These are phyloP conservation scores for Penicillium sp. DNA, from an alignment of 2,329 filamentous ascomycete species.

Conservation along the genomic window DNA sequence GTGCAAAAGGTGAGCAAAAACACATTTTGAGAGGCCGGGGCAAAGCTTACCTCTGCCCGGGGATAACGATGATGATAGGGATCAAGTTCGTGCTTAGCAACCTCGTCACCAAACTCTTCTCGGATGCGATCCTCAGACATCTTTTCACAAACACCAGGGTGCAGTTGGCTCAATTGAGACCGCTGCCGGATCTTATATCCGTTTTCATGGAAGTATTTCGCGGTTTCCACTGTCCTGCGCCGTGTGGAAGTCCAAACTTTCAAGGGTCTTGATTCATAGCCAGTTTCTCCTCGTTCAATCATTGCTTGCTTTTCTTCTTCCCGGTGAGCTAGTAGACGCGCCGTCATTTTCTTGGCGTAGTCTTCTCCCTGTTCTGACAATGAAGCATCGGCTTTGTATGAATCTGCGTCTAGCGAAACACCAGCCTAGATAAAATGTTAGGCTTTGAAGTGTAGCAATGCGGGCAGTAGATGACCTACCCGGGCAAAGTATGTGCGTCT, in stretches of 20 bases:
- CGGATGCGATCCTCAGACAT: conserved; percentile 81
- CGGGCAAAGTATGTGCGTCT: conserved; percentile 90
- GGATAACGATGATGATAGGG: conserved; percentile 97
- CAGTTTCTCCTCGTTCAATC: conserved; percentile 65
- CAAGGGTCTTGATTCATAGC: conserved; percentile 71
- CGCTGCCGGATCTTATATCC: conserved; percentile 87
- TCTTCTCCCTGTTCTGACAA: conserved; percentile 75
- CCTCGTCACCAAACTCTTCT: conserved; percentile 81
- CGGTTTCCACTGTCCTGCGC: conserved; percentile 84
- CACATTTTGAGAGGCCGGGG: neutral
- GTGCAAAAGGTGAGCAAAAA: neutral
- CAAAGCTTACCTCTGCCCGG: conserved; percentile 70
- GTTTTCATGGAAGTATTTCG: conserved; percentile 71
- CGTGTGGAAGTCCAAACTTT: conserved; percentile 95
- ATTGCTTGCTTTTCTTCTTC: conserved; percentile 72
- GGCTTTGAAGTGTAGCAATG: neutral
- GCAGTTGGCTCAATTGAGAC: conserved; percentile 95
- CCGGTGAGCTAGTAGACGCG: conserved; percentile 76
- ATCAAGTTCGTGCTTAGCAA: conserved; percentile 86
- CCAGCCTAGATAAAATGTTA: conserved; percentile 55
- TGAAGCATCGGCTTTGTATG: conserved; percentile 85
- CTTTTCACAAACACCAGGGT: conserved; percentile 93
- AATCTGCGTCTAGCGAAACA: conserved; percentile 80
- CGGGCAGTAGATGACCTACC: conserved; percentile 34
- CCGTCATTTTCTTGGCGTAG: conserved; percentile 83